Percentiles rank a stretch among this genome's conserved stretches.
Evolutionary conservation across 176 grass and related monocot species (phyloP).

Genomic region (maize (Zea mays)): DNA sequence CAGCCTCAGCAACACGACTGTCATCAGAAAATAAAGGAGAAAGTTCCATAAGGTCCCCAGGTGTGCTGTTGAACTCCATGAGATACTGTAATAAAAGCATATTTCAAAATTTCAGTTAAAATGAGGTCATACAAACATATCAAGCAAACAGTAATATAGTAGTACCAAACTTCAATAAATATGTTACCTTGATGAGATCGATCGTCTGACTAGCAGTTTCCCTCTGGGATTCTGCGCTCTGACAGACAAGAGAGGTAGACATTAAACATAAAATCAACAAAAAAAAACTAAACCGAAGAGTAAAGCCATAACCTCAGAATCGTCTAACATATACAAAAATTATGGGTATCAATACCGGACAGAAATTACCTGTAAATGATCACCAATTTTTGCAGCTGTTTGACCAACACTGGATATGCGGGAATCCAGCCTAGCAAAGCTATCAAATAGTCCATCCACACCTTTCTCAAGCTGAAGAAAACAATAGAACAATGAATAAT

Average conservation of each 20-base stretch:
- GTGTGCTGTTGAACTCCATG: conserved; percentile 99
- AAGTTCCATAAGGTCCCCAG: conserved; percentile 99
- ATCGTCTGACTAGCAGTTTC: conserved; percentile 99
- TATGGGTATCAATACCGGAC: conserved; percentile 25
- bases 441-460: conserved; percentile 96
- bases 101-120: conserved; percentile 8
- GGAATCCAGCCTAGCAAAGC: conserved; percentile 91
- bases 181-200: conserved; percentile 86
- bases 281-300: conserved; percentile 25
- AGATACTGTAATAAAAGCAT: conserved; percentile 70
- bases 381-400: conserved; percentile 98
- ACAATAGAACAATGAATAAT: conserved; percentile 40
- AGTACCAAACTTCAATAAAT: conserved; percentile 31
- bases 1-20: conserved; percentile 92
- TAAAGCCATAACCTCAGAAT: conserved; percentile 22
- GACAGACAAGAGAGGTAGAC: conserved; percentile 32
- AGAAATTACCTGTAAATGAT: conserved; percentile 91
- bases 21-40: conserved; percentile 99
- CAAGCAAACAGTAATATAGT: conserved; percentile 18
- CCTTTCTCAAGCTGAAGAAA: conserved; percentile 87
- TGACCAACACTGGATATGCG: conserved; percentile 98
- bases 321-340: conserved; percentile 23
- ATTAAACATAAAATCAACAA: conserved; percentile 24
- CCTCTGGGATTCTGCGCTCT: conserved; percentile 99
- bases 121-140: conserved; percentile 9